Evolutionary conservation across 2,329 filamentous ascomycete species (phyloP).

Genomic region (Epichloe sylvatica): DNA sequence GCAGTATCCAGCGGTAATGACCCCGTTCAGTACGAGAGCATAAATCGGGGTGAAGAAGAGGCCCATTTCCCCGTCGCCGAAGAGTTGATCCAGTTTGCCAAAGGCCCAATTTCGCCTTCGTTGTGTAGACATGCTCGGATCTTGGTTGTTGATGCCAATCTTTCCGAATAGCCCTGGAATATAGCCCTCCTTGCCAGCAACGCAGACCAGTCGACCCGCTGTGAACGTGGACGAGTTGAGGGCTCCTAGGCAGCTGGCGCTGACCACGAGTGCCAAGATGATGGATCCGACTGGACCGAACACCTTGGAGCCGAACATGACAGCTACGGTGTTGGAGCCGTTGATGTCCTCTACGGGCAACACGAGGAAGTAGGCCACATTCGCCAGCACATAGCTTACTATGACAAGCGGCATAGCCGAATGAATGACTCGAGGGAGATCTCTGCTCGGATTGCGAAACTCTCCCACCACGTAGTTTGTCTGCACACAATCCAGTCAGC

Average conservation of each 20-base stretch:
- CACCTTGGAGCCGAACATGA: slow-evolving; percentile 80
- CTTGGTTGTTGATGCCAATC: slow-evolving; percentile 52
- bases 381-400: slow-evolving; percentile 75
- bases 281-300: slow-evolving; percentile 75
- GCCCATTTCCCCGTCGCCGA: slow-evolving; percentile 64
- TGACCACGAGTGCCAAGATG: slow-evolving; percentile 76
- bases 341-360: slow-evolving; percentile 70
- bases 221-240: slow-evolving; percentile 93
- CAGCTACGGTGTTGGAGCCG: slow-evolving; percentile 85
- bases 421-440: slow-evolving; percentile 89
- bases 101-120: slow-evolving; percentile 42
- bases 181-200: slow-evolving; percentile 88
- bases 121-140: slow-evolving; percentile 27
- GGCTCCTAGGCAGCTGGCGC: slow-evolving; percentile 83
- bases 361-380: slow-evolving; percentile 88
- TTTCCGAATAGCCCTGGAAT: slow-evolving; percentile 71
- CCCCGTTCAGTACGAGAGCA: slow-evolving; percentile 69
- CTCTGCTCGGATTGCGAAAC: slow-evolving; percentile 79
- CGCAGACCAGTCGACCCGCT: slow-evolving; percentile 80
- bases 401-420: slow-evolving; percentile 94
- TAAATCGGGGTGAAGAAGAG: slow-evolving; percentile 92
- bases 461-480: slow-evolving; percentile 97
- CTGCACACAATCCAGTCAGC: slow-evolving; percentile 27
- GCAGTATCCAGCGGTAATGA: slow-evolving; percentile 64
- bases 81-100: slow-evolving; percentile 43